These are phyloP conservation scores for Wolfiporia cocos DNA, from an alignment of 1,284 basidiomycete genomes.

Conservation along the genomic window DNA sequence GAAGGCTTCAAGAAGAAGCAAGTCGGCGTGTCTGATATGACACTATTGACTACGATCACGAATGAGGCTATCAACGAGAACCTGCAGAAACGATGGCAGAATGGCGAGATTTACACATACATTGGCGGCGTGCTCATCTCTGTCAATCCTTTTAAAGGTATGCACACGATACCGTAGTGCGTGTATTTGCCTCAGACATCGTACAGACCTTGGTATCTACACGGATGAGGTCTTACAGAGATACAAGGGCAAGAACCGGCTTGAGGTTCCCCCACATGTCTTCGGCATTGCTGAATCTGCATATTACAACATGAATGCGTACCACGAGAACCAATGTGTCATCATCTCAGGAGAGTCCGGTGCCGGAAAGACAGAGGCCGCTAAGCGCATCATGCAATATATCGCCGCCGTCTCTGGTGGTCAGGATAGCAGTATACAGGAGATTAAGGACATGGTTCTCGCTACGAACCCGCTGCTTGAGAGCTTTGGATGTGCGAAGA, in stretches of 20 bases:
- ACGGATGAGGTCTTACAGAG: conserved; percentile 80
- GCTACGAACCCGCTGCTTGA: conserved; percentile 98
- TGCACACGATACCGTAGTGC: too few relatives aligned
- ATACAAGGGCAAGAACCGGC: conserved; percentile 96
- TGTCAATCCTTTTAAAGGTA: conserved; percentile 96
- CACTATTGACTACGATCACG: conserved; percentile 92
- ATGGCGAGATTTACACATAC: conserved; percentile 98
- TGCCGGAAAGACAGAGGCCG: conserved; percentile 95
- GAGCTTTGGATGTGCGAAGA: conserved; percentile 99
- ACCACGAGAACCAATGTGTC: conserved; percentile 99
- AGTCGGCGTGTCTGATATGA: conserved; percentile 99
- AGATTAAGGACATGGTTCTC: conserved; percentile 99
- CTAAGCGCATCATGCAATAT: conserved; percentile 99
- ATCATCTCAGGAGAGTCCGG: conserved; percentile 99
- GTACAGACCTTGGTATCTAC: conserved; percentile 92
- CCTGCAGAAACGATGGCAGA: conserved; percentile 93
- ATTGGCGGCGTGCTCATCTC: conserved; percentile 98
- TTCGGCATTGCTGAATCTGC: conserved; percentile 96
- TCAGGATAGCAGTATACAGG: conserved; percentile 82
- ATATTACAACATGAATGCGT: conserved; percentile 99
- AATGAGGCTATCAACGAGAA: conserved; percentile 99
- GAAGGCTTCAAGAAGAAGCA: conserved; percentile 98
- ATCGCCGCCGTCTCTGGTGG: conserved; percentile 95
- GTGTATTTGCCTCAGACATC: background rate
- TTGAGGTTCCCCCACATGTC: conserved; percentile 97